Percentiles rank a stretch among this genome's conserved stretches.
Conservation (phyloP, 2,329 filamentous ascomycete species). For the Colletotrichum sp. region DNA sequence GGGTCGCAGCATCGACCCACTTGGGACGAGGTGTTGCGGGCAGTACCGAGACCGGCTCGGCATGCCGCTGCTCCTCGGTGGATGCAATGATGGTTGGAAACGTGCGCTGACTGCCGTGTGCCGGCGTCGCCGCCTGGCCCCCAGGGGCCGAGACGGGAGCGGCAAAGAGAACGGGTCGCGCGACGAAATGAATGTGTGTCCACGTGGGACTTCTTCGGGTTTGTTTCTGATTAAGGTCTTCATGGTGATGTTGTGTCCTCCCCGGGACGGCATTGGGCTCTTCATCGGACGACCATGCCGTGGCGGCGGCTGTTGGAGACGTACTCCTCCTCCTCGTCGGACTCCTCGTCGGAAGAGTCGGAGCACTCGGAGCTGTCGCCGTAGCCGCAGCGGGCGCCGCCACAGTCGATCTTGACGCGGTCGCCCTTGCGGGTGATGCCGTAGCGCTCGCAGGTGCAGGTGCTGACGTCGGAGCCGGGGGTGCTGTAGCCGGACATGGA, state of each 20-base stretch:
- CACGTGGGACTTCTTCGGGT: conserved; percentile 15
- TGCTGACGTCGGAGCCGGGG: conserved; percentile 75
- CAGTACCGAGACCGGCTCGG: conserved; percentile 51
- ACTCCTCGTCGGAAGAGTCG: conserved; percentile 59
- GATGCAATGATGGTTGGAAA: conserved; percentile 18
- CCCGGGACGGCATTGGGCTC: conserved; percentile 1
- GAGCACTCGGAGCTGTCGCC: conserved; percentile 75
- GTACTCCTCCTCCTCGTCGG: conserved; percentile 45
- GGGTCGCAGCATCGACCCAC: conserved; percentile 62
- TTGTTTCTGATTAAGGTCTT: background rate
- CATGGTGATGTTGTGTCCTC: background rate
- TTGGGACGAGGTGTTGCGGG: conserved; percentile 27
- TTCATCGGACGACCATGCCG: conserved; percentile 62
- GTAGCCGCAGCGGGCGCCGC: conserved; percentile 86
- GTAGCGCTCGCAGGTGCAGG: conserved; percentile 94
- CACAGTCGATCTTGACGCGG: conserved; percentile 95
- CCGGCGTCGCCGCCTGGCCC: background rate
- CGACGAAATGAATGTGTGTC: conserved; percentile 39
- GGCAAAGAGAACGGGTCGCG: background rate
- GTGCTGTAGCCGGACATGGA: conserved; percentile 81
- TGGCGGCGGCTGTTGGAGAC: conserved; percentile 64
- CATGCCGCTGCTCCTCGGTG: conserved; percentile 25
- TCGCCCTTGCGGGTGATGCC: conserved; percentile 93
- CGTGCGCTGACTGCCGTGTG: background rate
- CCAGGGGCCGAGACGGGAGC: background rate